These are phyloP conservation scores for Amanita brunnescens DNA, from an alignment of 768 basidiomycete species.

Conservation along the genomic window DNA sequence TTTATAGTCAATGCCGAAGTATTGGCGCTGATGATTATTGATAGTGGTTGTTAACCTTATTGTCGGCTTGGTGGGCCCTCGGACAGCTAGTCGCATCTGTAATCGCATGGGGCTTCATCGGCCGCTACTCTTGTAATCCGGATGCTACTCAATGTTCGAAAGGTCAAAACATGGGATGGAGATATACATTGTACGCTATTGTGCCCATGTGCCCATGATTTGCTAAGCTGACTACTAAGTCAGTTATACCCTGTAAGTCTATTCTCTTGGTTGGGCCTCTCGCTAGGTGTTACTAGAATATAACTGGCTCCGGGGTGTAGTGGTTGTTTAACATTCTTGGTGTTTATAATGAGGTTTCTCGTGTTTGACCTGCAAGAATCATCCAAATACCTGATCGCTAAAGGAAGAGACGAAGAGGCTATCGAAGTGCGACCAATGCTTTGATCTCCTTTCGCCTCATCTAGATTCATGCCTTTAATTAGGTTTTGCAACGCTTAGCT, in stretches of 20 bases:
- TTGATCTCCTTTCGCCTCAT: background rate
- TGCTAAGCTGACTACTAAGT: background rate
- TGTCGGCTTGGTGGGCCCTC: conserved; percentile 47
- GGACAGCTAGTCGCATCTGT: conserved; percentile 42
- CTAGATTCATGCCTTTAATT: background rate
- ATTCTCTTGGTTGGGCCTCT: background rate
- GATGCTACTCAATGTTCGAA: conserved; percentile 33
- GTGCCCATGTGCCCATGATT: background rate
- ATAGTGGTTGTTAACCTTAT: conserved; percentile 45
- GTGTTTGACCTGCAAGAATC: conserved; percentile 55
- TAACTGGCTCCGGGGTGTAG: conserved; percentile 17
- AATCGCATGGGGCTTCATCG: conserved; percentile 48
- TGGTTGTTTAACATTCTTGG: conserved; percentile 38
- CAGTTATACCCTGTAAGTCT: conserved; percentile 37
- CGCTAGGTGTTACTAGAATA: too few relatives aligned
- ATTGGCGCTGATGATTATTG: conserved; percentile 1
- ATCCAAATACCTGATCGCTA: conserved; percentile 50
- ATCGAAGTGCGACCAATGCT: conserved; percentile 25
- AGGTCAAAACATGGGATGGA: conserved; percentile 51
- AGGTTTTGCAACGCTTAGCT: conserved; percentile 44
- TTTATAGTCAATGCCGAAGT: conserved; percentile 4
- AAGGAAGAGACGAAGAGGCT: conserved; percentile 49
- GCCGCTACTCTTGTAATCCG: conserved; percentile 41
- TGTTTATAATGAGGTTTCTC: conserved; percentile 47
- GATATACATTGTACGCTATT: conserved; percentile 38